Evolutionary conservation across 75 land plant species (phyloP), one percentile per base, ranked within the genome.

Genomic region (Isoetes taiwanensis): DNA sequence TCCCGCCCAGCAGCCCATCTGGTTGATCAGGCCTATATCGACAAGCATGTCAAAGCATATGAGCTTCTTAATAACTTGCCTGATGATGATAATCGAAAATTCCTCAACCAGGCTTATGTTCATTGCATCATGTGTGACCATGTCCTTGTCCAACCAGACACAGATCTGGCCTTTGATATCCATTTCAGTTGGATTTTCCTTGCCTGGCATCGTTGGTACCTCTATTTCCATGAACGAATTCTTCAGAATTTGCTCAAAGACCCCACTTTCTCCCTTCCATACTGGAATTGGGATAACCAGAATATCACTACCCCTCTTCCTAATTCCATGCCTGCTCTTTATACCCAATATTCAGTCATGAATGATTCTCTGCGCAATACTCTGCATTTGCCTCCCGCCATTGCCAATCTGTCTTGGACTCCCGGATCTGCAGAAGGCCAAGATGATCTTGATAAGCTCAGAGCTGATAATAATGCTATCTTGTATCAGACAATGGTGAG

Each of bases 231-330:
- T 23, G 50, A 46, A 23, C 50, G 77, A 9, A 82, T 82, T 21
- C 56, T 79, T 1, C 82, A 68, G 10, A 73, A 64, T 23, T 56
- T 82, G 19, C 60, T 82, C 8, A 68, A 61, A 5, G 86, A 82
- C 34, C 72, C 68, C 16, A 67, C 64, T 1, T 79, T 82, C 48
- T 76, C 78, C 9, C 14, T 82, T 10, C 85, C 85, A 0, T 82
- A 64, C 28, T 82, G 85, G 85, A 82, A 82, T 56, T 82, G 79
- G 79, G 86, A 82, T 9, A 41, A 50, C 62, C 50, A 46, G n/a
- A 6, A 6, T 8, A 4, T 23, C 5, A 9, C 38, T 9, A 14
- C 9, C 14, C 38, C 38, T 9, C 6, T 8, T 19, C n/a, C n/a
- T 6, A 46, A 46, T 19, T 6, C 25, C 50, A 46, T 46, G 12